These are phyloP conservation scores for Fraxinus velutina DNA, from an alignment of 305 asterid species.

Conservation along the genomic window DNA sequence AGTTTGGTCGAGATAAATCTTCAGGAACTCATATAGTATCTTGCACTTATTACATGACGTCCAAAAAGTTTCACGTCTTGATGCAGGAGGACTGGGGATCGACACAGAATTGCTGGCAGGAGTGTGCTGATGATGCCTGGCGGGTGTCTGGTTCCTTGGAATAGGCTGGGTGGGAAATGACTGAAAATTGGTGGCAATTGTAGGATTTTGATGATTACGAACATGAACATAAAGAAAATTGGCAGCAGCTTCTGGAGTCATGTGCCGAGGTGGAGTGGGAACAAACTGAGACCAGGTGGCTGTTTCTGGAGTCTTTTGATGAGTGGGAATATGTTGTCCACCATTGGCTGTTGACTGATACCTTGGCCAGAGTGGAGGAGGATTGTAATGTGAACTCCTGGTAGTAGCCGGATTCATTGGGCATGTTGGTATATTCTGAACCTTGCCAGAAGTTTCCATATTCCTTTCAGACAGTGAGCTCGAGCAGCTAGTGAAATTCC, in stretches of 20 bases:
- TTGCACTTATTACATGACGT: constrained; percentile 37
- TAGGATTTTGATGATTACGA: constrained; percentile 1
- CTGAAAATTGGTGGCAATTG: neutral
- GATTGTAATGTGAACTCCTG: constrained; percentile 16
- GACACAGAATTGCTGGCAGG: neutral
- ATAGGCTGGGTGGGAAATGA: neutral
- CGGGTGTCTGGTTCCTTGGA: neutral
- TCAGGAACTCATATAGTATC: constrained; percentile 28
- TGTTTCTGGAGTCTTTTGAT: neutral
- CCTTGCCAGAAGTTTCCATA: constrained; percentile 13
- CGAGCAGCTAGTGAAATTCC: constrained; percentile 16
- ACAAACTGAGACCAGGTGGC: neutral
- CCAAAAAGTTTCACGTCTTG: constrained; percentile 38
- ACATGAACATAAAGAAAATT: neutral
- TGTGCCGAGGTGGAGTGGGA: neutral
- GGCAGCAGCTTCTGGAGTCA: neutral
- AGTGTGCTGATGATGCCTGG: neutral
- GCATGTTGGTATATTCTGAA: constrained; percentile 16
- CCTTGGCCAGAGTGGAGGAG: constrained; percentile 1
- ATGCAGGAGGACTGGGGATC: constrained; percentile 12
- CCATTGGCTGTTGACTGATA: neutral
- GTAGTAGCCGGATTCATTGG: constrained; percentile 21
- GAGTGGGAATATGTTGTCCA: neutral
- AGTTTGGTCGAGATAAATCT: constrained; percentile 25
- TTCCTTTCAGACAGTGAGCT: constrained; percentile 19